These are phyloP conservation scores for Leptodermis oblonga DNA, from an alignment of 257 asterid species.

Conservation along the genomic window DNA sequence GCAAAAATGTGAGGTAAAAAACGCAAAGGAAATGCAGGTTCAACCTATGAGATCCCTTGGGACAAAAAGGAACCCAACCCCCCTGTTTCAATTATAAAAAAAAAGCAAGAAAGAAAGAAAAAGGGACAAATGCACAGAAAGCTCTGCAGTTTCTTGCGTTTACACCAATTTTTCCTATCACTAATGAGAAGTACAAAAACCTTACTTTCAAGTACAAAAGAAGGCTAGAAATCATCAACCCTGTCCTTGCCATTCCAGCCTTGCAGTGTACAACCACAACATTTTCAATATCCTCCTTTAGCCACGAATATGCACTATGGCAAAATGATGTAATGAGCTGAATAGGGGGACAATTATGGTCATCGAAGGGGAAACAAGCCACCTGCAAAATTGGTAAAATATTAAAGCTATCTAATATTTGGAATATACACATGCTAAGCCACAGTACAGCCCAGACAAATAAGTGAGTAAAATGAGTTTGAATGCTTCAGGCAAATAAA, in stretches of 20 bases:
- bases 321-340: conserved; percentile 90
- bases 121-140: neutral
- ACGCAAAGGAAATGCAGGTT: neutral
- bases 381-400: conserved; percentile 43
- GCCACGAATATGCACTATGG: conserved; percentile 99
- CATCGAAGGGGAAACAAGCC: conserved; percentile 95
- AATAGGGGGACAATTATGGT: conserved; percentile 96
- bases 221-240: conserved; percentile 98
- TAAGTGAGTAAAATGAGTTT: neutral
- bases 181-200: neutral
- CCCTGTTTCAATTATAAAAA: too few relatives aligned
- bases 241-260: conserved; percentile 99
- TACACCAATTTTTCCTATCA: neutral
- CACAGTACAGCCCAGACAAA: neutral
- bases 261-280: conserved; percentile 98
- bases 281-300: conserved; percentile 97
- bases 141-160: neutral
- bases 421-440: neutral
- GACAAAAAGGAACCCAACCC: neutral
- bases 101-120: neutral
- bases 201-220: conserved; percentile 63
- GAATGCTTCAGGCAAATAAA: neutral
- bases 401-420: neutral
- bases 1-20: conserved; percentile 7
- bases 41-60: neutral